These are phyloP conservation scores for Paecilomyces sp. DNA, from an alignment of 2,329 filamentous ascomycete genomes.

Conservation along the genomic window DNA sequence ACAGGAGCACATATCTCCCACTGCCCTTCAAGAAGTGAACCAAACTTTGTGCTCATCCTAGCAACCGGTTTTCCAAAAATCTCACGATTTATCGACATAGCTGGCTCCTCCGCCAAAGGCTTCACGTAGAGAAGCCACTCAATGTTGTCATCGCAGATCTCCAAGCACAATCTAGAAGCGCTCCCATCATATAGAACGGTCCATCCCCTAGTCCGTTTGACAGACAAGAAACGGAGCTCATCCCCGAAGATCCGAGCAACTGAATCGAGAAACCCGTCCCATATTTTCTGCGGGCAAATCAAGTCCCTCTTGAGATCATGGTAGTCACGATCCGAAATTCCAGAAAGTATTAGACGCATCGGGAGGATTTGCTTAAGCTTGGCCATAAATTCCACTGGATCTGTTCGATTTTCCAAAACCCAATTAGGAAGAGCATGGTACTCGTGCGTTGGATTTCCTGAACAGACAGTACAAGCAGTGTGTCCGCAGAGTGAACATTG, in stretches of 20 bases:
- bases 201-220: conserved; percentile 24
- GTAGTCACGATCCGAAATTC: conserved; percentile 18
- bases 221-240: conserved; percentile 20
- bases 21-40: conserved; percentile 27
- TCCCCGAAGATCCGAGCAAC: conserved; percentile 19
- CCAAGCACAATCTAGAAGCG: conserved; percentile 16
- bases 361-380: conserved; percentile 37
- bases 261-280: conserved; percentile 25
- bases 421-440: conserved; percentile 23
- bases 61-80: conserved; percentile 42
- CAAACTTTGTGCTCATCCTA: conserved; percentile 31
- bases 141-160: conserved; percentile 16
- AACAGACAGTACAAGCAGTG: conserved; percentile 48
- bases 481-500: conserved; percentile 47
- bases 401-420: conserved; percentile 31
- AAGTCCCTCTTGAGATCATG: conserved; percentile 9
- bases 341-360: conserved; percentile 30
- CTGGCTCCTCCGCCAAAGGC: conserved; percentile 28
- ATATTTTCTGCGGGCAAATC: conserved; percentile 13
- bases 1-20: conserved; percentile 42
- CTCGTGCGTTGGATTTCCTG: conserved; percentile 46
- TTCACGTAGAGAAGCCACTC: conserved; percentile 46
- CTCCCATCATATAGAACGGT: conserved; percentile 21
- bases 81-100: conserved; percentile 33
- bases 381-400: conserved; percentile 1